Percentiles rank a stretch among this genome's conserved stretches.
Conservation (phyloP, 768 basidiomycete genomes). For the Boletus insuetus region DNA sequence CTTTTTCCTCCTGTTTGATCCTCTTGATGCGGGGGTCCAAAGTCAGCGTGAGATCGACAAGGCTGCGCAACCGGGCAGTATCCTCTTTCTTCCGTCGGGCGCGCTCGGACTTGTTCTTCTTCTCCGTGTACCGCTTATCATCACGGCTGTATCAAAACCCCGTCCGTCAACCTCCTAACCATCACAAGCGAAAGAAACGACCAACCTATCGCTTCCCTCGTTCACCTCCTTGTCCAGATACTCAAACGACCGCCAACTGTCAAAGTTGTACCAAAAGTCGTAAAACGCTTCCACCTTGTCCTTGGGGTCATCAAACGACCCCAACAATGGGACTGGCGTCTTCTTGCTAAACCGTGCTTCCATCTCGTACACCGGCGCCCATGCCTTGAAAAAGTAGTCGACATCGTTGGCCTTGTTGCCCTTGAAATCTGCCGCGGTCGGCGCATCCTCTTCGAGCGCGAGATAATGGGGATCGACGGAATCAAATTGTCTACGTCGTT, state of each 20-base stretch:
- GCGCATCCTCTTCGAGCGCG: constrained; percentile 74
- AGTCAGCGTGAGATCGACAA: constrained; percentile 84
- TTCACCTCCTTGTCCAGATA: constrained; percentile 98
- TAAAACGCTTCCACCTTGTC: constrained; percentile 89
- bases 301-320: constrained; percentile 67
- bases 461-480: constrained; percentile 84
- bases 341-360: constrained; percentile 90
- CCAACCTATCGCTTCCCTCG: constrained; percentile 92
- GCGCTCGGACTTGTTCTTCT: constrained; percentile 98
- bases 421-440: constrained; percentile 61
- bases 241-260: constrained; percentile 97
- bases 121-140: constrained; percentile 98
- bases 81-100: constrained; percentile 97
- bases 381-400: constrained; percentile 66
- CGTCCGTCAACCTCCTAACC: constrained; percentile 9
- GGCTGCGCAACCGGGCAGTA: constrained; percentile 77
- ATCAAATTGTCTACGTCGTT: constrained; percentile 93
- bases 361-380: constrained; percentile 82
- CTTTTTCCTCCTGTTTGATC: constrained; percentile 96
- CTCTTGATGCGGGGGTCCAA: constrained; percentile 95
- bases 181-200: constrained; percentile 8
- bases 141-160: constrained; percentile 63
- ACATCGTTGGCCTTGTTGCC: constrained; percentile 41
- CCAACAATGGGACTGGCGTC: constrained; percentile 82
- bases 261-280: constrained; percentile 99